Evolutionary conservation across 306 rosid genomes (phyloP).

Genomic region (Prunus persica): DNA sequence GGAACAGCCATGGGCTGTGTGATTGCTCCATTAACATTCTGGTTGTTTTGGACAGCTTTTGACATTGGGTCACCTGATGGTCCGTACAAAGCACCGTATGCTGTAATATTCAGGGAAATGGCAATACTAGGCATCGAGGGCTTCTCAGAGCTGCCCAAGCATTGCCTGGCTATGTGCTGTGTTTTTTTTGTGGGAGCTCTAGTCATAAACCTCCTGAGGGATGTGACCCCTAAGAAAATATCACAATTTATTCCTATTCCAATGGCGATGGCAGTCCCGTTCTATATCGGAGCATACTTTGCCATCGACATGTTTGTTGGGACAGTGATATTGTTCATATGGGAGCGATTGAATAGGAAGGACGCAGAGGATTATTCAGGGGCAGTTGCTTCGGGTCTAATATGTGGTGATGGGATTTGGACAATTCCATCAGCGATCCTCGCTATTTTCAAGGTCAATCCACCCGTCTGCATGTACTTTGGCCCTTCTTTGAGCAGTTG

Average conservation of each 20-base stretch:
- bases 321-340: constrained; percentile 66
- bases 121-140: constrained; percentile 85
- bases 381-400: constrained; percentile 95
- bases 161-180: constrained; percentile 71
- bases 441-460: constrained; percentile 72
- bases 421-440: constrained; percentile 90
- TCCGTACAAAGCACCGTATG: constrained; percentile 89
- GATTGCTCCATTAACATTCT: constrained; percentile 94
- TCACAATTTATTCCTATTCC: constrained; percentile 85
- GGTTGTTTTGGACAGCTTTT: constrained; percentile 96
- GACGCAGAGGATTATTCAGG: constrained; percentile 81
- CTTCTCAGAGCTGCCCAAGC: constrained; percentile 86
- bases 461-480: constrained; percentile 95
- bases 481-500: constrained; percentile 52
- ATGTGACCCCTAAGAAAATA: constrained; percentile 54
- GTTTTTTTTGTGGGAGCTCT: constrained; percentile 76
- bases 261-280: constrained; percentile 97
- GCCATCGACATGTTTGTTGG: constrained; percentile 90
- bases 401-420: constrained; percentile 98
- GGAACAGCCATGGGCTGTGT: constrained; percentile 96
- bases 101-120: constrained; percentile 89
- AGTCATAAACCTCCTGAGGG: constrained; percentile 65
- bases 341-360: constrained; percentile 78
- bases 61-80: constrained; percentile 90
- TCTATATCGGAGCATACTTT: constrained; percentile 89